phyloP scores from a whole-genome alignment of 768 basidiomycete genomes.

The Mycena rebaudengoi region DNA sequence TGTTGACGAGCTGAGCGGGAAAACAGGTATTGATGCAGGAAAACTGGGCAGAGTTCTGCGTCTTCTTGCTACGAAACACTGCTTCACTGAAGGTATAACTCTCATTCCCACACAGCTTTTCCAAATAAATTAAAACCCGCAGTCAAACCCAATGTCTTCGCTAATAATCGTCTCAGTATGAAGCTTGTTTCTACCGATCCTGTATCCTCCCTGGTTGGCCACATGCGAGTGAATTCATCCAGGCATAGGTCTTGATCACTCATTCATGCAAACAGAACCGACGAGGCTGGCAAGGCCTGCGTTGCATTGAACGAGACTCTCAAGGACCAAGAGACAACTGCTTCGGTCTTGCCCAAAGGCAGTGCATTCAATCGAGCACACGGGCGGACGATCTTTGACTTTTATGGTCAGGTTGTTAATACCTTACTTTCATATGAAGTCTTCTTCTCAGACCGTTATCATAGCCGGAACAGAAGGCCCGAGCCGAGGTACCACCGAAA shows the following conservation, averaged over 20 bases:
- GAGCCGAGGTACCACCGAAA: too few relatives aligned
- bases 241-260: not conserved
- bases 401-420: too few relatives aligned
- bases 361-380: too few relatives aligned
- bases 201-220: slow-evolving; percentile 33
- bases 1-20: slow-evolving; percentile 38
- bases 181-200: slow-evolving; percentile 42
- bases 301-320: slow-evolving; percentile 43
- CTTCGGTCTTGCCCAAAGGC: not conserved
- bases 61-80: slow-evolving; percentile 48
- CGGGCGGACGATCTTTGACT: too few relatives aligned
- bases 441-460: too few relatives aligned
- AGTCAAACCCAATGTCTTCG: slow-evolving; percentile 48
- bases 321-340: slow-evolving; percentile 38
- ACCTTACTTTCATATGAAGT: too few relatives aligned
- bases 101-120: not conserved
- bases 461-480: too few relatives aligned
- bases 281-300: slow-evolving; percentile 32
- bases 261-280: slow-evolving; percentile 10
- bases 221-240: slow-evolving; percentile 31
- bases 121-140: not conserved
- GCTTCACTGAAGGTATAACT: slow-evolving; percentile 45
- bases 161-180: slow-evolving; percentile 51
- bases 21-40: slow-evolving; percentile 41
- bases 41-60: slow-evolving; percentile 51